Conservation (phyloP, 805 yeast species). For the Nakazawaea peltata region DNA sequence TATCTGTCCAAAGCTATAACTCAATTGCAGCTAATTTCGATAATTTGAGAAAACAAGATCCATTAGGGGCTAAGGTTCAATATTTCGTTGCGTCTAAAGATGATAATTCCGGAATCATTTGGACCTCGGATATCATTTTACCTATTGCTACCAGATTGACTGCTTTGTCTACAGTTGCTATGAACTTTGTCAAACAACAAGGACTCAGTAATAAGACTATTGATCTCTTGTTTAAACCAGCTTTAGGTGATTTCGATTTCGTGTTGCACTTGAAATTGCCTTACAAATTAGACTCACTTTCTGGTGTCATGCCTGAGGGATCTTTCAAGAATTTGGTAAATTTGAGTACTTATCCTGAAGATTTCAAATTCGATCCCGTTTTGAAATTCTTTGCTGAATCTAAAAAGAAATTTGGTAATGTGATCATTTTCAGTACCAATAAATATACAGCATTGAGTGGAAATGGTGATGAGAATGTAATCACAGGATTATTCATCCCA, state of each 20-base stretch:
- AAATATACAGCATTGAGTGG: slow-evolving; percentile 39
- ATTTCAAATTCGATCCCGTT: slow-evolving; percentile 46
- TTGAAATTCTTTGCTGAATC: slow-evolving; percentile 54
- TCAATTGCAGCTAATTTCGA: slow-evolving; percentile 55
- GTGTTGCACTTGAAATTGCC: slow-evolving; percentile 48
- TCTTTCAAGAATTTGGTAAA: slow-evolving; percentile 56
- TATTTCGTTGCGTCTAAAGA: slow-evolving; percentile 76
- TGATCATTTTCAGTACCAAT: slow-evolving; percentile 61
- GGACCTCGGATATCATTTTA: slow-evolving; percentile 45
- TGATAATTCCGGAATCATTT: slow-evolving; percentile 80
- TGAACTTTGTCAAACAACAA: slow-evolving; percentile 31
- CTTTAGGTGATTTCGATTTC: slow-evolving; percentile 78
- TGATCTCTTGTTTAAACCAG: slow-evolving; percentile 66
- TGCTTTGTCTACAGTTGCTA: slow-evolving; percentile 73
- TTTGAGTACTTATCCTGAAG: slow-evolving; percentile 32
- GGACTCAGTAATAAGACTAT: slow-evolving; percentile 27
- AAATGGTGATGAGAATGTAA: slow-evolving; percentile 45
- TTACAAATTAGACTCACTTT: slow-evolving; percentile 29
- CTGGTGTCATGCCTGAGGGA: slow-evolving; percentile 49
- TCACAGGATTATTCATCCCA: slow-evolving; percentile 81
- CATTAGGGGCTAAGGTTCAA: slow-evolving; percentile 71
- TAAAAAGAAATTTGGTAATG: slow-evolving; percentile 53
- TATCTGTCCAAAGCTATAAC: slow-evolving; percentile 56
- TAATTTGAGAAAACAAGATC: slow-evolving; percentile 69
- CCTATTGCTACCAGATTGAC: slow-evolving; percentile 87